These are phyloP conservation scores for Podaxis sp. DNA, from an alignment of 768 basidiomycete genomes.

Conservation along the genomic window DNA sequence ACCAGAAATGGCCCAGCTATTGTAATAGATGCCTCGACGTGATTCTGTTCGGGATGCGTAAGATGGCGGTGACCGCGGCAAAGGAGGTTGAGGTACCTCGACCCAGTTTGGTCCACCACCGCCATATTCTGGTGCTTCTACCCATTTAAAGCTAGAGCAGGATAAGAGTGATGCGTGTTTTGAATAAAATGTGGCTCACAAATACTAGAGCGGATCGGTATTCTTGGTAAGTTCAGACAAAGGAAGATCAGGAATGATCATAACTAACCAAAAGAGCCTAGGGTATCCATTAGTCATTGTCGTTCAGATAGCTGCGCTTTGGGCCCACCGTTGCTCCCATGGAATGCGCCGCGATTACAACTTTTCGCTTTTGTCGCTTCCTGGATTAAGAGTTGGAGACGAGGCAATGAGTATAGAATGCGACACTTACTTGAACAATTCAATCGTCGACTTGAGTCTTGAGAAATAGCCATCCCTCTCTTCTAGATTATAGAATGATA, in stretches of 20 bases:
- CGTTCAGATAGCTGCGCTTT: neutral
- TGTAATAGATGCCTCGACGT: slow-evolving; percentile 81
- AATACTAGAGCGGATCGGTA: slow-evolving; percentile 55
- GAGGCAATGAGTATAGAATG: neutral
- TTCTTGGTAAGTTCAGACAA: neutral
- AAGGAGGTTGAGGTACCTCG: slow-evolving; percentile 49
- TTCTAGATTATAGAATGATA: slow-evolving; percentile 88
- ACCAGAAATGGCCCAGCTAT: slow-evolving; percentile 88
- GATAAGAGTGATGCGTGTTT: slow-evolving; percentile 3
- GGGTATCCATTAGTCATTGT: neutral
- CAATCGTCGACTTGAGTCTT: slow-evolving; percentile 74
- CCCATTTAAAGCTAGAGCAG: slow-evolving; percentile 83
- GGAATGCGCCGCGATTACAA: slow-evolving; percentile 80
- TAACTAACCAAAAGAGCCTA: slow-evolving; percentile 48
- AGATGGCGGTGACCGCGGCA: neutral
- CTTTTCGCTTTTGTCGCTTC: slow-evolving; percentile 66
- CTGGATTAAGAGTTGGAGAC: slow-evolving; percentile 27
- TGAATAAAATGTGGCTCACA: slow-evolving; percentile 46
- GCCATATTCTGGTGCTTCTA: slow-evolving; percentile 81
- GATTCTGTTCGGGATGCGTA: slow-evolving; percentile 41
- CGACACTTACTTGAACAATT: slow-evolving; percentile 62
- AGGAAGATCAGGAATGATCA: neutral
- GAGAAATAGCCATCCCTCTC: slow-evolving; percentile 89
- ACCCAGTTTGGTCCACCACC: slow-evolving; percentile 87
- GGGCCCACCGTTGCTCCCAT: slow-evolving; percentile 74